Base-by-base conservation (phyloP, 1,284 basidiomycete species). In the Marasmius oreades region DNA sequence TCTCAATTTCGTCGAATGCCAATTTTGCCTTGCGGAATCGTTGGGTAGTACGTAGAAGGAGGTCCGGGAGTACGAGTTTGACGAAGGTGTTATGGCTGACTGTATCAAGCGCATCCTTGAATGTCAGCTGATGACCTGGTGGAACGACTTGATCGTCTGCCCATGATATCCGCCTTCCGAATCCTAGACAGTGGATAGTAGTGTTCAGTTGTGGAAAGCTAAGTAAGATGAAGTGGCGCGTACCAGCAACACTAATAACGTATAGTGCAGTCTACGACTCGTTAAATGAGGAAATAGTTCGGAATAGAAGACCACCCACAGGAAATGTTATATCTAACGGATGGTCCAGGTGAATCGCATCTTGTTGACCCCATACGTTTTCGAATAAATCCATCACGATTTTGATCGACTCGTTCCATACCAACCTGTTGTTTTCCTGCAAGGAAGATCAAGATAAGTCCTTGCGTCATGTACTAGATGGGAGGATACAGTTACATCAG, bases 401-500 rank as follows among this genome's bases (percentile, higher is more conserved):
- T 7, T 18, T 12, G 26, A 50, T 26, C 7, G 26, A n/a, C 18
- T 50, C 47, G 31, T 50, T 26, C 47, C 47, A 50, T 18, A 50
- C 47, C 28, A 31, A 18, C n/a, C 16, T 28, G 14, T 31, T 33
- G 26, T 50, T 50, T 26, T 26, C 8, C 47, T 50, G 18, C 12
- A 1, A n/a, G 8, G 11, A 33, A 16, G 24, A 47, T 33, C 18
- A 33, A 8, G 16, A 23, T 46, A 6, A 24, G 20, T 23, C 23
- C 45, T 16, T 14, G n/a, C n/a, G n/a, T n/a, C n/a, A n/a, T 5
- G 44, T 14, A n/a, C 14, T 16, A 28, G 20, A 7, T 14, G 23
- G 8, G 20, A 24, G 26, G 23, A 28, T 10, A 22, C 16, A 14
- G 22, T 5, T 28, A 77, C 75, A 62, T 77, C 75, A 3, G 71